These are phyloP conservation scores for Rhodomyrtus tomentosa DNA, from an alignment of 345 rosid genomes.

Conservation along the genomic window DNA sequence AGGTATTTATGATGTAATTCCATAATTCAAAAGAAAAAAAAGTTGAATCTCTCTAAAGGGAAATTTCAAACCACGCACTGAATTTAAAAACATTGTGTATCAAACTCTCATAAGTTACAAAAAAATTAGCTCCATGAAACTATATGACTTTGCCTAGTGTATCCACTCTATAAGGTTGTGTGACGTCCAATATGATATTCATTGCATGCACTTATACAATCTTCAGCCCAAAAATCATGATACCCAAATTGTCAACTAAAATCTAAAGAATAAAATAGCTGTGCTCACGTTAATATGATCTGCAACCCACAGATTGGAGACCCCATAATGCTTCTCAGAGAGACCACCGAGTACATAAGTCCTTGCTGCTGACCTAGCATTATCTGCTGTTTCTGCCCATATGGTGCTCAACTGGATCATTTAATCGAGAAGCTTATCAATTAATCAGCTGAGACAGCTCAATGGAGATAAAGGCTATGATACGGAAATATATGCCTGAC, in stretches of 20 bases:
- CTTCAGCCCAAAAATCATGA: background rate
- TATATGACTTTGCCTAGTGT: background rate
- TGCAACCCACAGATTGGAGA: conserved; percentile 67
- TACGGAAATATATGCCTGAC: background rate
- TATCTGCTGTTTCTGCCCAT: conserved; percentile 96
- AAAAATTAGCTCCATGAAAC: background rate
- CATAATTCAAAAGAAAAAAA: background rate
- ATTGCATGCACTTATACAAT: background rate
- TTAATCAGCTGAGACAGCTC: background rate
- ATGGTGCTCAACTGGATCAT: conserved; percentile 70
- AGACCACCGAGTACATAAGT: conserved; percentile 82
- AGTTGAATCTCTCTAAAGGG: background rate
- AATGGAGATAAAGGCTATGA: background rate
- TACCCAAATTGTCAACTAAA: background rate
- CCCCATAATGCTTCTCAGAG: conserved; percentile 70
- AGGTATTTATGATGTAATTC: background rate
- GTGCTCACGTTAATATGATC: conserved; percentile 62
- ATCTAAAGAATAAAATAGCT: background rate
- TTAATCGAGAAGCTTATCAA: background rate
- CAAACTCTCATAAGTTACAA: background rate
- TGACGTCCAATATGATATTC: background rate
- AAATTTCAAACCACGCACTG: background rate
- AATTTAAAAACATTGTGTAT: background rate
- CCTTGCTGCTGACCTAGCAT: conserved; percentile 85
- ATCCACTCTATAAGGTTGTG: background rate